Evolutionary conservation across 192 early-diverging fungal genomes (phyloP).

Genomic region (Entomortierella lignicola): DNA sequence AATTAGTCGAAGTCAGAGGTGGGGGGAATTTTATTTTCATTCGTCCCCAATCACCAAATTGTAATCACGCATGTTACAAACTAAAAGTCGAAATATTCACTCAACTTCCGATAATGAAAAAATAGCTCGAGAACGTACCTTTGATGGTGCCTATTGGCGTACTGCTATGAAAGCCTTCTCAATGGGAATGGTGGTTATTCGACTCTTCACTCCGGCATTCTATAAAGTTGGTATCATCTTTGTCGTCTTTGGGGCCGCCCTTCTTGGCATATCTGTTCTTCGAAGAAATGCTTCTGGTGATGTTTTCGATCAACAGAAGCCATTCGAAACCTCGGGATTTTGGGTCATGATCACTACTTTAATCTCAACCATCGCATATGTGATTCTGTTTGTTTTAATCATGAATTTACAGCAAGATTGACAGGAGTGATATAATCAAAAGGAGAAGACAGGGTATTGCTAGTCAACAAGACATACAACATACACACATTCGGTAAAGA

Average conservation of each 20-base stretch:
- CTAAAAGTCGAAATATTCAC: neutral
- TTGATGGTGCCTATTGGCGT: slow-evolving; percentile 71
- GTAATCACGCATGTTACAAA: neutral
- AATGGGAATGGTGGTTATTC: slow-evolving; percentile 63
- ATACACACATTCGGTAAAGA: too few species aligned
- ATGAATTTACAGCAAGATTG: slow-evolving; percentile 15
- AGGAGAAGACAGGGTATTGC: neutral
- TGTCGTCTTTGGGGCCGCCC: slow-evolving; percentile 60
- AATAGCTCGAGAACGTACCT: slow-evolving; percentile 67
- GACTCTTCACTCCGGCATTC: slow-evolving; percentile 65
- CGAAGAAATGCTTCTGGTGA: slow-evolving; percentile 58
- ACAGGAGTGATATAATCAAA: neutral
- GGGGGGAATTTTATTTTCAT: neutral
- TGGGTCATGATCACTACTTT: slow-evolving; percentile 63
- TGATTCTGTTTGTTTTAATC: slow-evolving; percentile 55
- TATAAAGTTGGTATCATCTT: slow-evolving; percentile 69
- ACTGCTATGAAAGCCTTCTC: slow-evolving; percentile 66
- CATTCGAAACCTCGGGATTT: slow-evolving; percentile 65
- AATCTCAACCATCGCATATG: slow-evolving; percentile 58
- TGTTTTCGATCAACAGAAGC: slow-evolving; percentile 64
- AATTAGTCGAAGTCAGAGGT: slow-evolving; percentile 65
- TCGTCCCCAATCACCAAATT: too few species aligned
- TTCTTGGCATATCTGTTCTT: slow-evolving; percentile 62
- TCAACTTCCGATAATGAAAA: neutral
- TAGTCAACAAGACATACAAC: neutral